Conservation (phyloP, 345 rosid genomes). For the Salix koriyanagi region DNA sequence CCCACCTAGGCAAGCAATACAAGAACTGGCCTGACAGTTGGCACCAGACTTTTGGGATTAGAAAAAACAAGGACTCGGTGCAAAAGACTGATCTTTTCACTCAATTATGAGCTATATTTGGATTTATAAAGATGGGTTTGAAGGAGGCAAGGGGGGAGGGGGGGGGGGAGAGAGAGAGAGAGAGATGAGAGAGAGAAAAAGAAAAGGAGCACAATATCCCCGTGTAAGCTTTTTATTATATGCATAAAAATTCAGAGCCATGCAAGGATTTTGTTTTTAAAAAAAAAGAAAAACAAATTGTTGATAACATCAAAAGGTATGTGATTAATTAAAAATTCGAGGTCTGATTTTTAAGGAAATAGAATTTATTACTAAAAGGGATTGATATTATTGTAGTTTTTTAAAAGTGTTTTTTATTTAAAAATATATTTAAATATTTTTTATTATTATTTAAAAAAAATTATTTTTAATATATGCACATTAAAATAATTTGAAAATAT, state of each 20-base stretch:
- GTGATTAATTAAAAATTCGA: not conserved
- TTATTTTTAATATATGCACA: too few relatives aligned
- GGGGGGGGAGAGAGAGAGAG: not conserved
- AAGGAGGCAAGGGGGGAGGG: not conserved
- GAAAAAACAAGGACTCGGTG: not conserved
- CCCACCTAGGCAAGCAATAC: constrained; percentile 30
- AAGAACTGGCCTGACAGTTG: constrained; percentile 1
- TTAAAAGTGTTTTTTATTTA: too few relatives aligned
- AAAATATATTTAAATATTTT: too few relatives aligned
- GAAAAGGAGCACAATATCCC: constrained; percentile 38
- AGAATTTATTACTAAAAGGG: too few relatives aligned
- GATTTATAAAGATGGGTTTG: constrained; percentile 14
- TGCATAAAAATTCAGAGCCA: constrained; percentile 28
- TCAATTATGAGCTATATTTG: not conserved
- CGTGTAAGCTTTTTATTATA: constrained; percentile 53
- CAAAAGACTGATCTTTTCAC: not conserved
- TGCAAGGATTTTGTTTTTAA: constrained; percentile 5
- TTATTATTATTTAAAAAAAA: too few relatives aligned
- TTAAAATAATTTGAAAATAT: too few relatives aligned
- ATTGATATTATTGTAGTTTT: too few relatives aligned
- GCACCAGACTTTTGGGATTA: constrained; percentile 16
- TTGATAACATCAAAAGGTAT: not conserved
- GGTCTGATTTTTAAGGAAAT: not conserved
- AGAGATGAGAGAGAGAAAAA: constrained; percentile 5
- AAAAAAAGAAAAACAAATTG: too few relatives aligned